These are phyloP conservation scores for Madurella mycetomatis DNA, from an alignment of 2,329 filamentous ascomycete genomes.

Conservation along the genomic window DNA sequence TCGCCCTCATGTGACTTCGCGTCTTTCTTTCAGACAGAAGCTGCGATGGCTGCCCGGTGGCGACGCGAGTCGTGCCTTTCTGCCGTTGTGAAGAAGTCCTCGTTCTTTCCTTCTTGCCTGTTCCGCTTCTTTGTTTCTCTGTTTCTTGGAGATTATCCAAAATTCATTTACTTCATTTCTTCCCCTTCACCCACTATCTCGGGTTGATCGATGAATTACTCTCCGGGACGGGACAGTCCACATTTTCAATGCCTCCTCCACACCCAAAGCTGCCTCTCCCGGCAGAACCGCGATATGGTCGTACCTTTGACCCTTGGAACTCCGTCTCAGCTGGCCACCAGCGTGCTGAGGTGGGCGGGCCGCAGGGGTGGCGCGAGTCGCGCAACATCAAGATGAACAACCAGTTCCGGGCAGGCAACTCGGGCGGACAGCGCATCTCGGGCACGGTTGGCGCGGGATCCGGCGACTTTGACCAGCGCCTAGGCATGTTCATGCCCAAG, in stretches of 20 bases:
- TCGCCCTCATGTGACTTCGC: conserved; percentile 18
- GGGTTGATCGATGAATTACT: too few relatives aligned
- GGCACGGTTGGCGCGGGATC: conserved; percentile 64
- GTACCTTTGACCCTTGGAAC: conserved; percentile 65
- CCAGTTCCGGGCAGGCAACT: conserved; percentile 60
- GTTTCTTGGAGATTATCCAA: too few relatives aligned
- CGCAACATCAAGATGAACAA: conserved; percentile 63
- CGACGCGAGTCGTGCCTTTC: conserved; percentile 13
- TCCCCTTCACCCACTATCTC: too few relatives aligned
- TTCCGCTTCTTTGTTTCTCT: background rate
- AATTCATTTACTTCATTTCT: too few relatives aligned
- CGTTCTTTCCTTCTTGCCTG: background rate
- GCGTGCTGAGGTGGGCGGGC: conserved; percentile 63
- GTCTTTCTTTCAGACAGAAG: conserved; percentile 1
- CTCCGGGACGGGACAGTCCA: too few relatives aligned
- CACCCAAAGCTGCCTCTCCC: conserved; percentile 26
- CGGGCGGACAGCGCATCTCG: conserved; percentile 55
- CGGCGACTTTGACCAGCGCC: conserved; percentile 46
- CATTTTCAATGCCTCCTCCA: conserved; percentile 8
- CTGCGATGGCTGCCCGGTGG: conserved; percentile 12
- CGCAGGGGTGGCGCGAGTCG: conserved; percentile 65
- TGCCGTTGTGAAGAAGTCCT: conserved; percentile 3
- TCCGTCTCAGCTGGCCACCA: conserved; percentile 75
- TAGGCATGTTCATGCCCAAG: conserved; percentile 41
- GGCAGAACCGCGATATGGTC: conserved; percentile 40